These are phyloP conservation scores for Rhodotorula babjevae DNA, from an alignment of 768 basidiomycete species.

Conservation along the genomic window DNA sequence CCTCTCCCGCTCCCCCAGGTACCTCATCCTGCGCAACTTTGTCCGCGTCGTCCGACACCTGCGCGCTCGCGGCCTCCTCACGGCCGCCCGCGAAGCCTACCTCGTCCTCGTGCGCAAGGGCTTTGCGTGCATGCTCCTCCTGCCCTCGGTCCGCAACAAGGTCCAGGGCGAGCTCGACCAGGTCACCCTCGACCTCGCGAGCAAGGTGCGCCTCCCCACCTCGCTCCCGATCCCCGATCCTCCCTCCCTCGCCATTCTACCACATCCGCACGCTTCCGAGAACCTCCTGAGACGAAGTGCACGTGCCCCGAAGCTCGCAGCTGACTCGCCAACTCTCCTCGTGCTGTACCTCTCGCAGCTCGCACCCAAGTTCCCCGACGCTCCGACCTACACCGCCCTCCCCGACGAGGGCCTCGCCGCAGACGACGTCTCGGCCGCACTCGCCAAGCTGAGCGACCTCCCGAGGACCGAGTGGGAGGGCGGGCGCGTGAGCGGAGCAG, in stretches of 20 bases:
- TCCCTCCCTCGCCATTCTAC: too few relatives aligned
- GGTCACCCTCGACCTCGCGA: constrained; percentile 26
- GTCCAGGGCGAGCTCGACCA: constrained; percentile 32
- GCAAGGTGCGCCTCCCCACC: constrained; percentile 5
- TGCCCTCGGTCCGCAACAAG: constrained; percentile 23
- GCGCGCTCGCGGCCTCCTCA: constrained; percentile 18
- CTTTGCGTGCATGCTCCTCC: constrained; percentile 14
- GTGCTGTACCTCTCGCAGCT: background rate
- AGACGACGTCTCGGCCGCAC: background rate
- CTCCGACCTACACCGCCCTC: constrained; percentile 7
- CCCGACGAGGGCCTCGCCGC: constrained; percentile 19
- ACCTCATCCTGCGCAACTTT: constrained; percentile 4
- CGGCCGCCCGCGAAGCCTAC: constrained; percentile 19
- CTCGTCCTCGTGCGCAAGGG: constrained; percentile 14
- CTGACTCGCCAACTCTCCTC: background rate
- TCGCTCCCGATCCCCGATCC: background rate
- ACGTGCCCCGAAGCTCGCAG: too few relatives aligned
- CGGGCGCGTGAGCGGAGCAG: constrained; percentile 33
- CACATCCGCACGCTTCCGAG: too few relatives aligned
- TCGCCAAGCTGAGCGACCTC: constrained; percentile 17
- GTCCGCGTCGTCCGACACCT: constrained; percentile 17
- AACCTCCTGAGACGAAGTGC: too few relatives aligned
- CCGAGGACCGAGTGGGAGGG: constrained; percentile 37
- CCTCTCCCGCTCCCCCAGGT: background rate
- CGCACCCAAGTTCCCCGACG: background rate